These are phyloP conservation scores for Priceomyces fermenticarens DNA, from an alignment of 805 yeast genomes.

Conservation along the genomic window DNA sequence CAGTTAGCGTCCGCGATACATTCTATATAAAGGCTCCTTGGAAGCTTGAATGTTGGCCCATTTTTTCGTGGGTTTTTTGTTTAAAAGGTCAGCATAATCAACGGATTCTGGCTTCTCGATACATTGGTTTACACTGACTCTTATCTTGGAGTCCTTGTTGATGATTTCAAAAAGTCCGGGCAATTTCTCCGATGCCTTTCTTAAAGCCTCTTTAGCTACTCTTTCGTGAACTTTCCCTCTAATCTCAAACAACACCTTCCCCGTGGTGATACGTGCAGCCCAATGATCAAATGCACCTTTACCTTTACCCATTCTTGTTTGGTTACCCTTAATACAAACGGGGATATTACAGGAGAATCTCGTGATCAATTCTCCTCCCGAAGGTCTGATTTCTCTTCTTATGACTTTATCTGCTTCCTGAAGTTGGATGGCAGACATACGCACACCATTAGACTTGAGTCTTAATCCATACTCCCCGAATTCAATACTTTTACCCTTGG, in stretches of 20 bases:
- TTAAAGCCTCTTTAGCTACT: constrained; percentile 84
- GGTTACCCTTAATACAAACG: constrained; percentile 95
- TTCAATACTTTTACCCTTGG: constrained; percentile 77
- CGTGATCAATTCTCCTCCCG: constrained; percentile 72
- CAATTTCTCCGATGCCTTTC: constrained; percentile 86
- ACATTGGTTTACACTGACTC: constrained; percentile 66
- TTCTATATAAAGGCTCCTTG: constrained; percentile 48
- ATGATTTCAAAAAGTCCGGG: constrained; percentile 93
- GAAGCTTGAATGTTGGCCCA: constrained; percentile 54
- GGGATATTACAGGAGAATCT: constrained; percentile 83
- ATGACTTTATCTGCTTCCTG: constrained; percentile 87
- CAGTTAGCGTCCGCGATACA: constrained; percentile 59
- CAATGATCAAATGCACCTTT: constrained; percentile 97
- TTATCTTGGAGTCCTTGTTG: constrained; percentile 56
- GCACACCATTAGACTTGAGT: constrained; percentile 80
- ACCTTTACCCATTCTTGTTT: constrained; percentile 99
- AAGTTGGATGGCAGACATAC: constrained; percentile 83
- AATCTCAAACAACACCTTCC: constrained; percentile 87
- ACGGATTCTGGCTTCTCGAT: constrained; percentile 43
- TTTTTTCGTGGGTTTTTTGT: constrained; percentile 62
- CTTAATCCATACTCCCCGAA: constrained; percentile 87
- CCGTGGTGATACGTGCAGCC: constrained; percentile 96
- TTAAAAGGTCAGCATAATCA: constrained; percentile 54
- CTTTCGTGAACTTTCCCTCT: constrained; percentile 78
- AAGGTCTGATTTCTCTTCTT: constrained; percentile 78